Conservation (phyloP, 2,329 filamentous ascomycete species). For the Alternaria alternata region DNA sequence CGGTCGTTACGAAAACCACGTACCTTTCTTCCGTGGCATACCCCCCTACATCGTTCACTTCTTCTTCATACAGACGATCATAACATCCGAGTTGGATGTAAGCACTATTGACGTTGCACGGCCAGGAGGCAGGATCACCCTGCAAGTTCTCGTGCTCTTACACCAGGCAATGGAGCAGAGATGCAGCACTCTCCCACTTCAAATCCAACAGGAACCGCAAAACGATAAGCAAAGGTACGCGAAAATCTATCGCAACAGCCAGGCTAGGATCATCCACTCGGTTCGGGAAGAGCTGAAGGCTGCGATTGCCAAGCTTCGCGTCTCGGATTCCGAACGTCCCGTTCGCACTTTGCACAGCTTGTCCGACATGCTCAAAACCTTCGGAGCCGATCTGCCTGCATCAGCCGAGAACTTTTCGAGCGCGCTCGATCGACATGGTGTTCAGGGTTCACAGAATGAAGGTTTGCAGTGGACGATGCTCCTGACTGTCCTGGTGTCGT, state of each 20-base stretch:
- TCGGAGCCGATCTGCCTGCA: conserved; percentile 21
- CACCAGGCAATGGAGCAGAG: conserved; percentile 36
- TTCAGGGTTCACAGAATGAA: conserved; percentile 18
- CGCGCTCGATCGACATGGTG: conserved; percentile 20
- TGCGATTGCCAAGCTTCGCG: conserved; percentile 17
- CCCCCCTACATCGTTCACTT: conserved; percentile 46
- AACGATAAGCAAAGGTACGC: conserved; percentile 54
- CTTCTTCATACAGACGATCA: conserved; percentile 39
- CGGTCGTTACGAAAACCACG: conserved; percentile 41
- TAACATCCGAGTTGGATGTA: conserved; percentile 28
- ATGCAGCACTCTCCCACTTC: conserved; percentile 28
- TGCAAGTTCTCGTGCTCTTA: conserved; percentile 33
- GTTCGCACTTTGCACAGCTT: conserved; percentile 23
- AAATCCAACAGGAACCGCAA: conserved; percentile 1
- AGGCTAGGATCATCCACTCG: conserved; percentile 42
- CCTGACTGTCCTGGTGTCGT: conserved; percentile 26
- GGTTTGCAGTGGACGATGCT: conserved; percentile 34
- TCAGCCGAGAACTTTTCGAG: conserved; percentile 17
- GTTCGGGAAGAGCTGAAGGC: conserved; percentile 33
- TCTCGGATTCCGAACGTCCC: conserved; percentile 6
- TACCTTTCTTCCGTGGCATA: conserved; percentile 45
- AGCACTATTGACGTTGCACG: conserved; percentile 16
- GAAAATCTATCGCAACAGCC: conserved; percentile 54
- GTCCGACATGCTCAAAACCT: conserved; percentile 17
- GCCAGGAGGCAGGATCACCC: conserved; percentile 29